Percentiles rank a stretch among this genome's conserved stretches.
Conservation (phyloP, 2,329 filamentous ascomycete genomes). For the Fusarium sp. region DNA sequence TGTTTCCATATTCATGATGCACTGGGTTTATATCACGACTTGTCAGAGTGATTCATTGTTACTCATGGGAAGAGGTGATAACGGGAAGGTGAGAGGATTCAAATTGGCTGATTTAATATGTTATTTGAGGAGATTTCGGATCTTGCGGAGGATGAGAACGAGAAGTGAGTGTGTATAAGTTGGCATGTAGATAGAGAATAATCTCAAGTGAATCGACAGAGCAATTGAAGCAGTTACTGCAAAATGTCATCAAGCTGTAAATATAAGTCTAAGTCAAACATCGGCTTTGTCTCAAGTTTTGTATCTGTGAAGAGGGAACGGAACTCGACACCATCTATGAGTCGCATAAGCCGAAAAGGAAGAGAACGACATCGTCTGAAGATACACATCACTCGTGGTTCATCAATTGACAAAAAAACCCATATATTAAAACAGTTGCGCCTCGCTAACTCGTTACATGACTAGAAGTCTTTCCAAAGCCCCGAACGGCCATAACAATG, state of each 20-base stretch:
- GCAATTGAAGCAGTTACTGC: neutral
- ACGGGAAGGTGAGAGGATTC: neutral
- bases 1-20: neutral
- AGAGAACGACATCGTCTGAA: slow-evolving; percentile 31
- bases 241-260: neutral
- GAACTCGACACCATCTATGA: slow-evolving; percentile 43
- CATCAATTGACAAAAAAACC: slow-evolving; percentile 16
- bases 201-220: neutral
- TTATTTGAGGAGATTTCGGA: neutral
- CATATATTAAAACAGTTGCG: neutral
- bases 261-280: neutral
- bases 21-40: slow-evolving; percentile 16
- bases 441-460: slow-evolving; percentile 22
- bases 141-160: neutral
- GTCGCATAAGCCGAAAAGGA: slow-evolving; percentile 17
- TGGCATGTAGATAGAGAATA: neutral
- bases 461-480: slow-evolving; percentile 27
- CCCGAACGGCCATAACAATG: slow-evolving; percentile 10
- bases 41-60: slow-evolving; percentile 45
- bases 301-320: slow-evolving; percentile 41
- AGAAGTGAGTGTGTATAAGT: neutral
- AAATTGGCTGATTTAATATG: neutral
- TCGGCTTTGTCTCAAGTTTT: no score
- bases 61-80: slow-evolving; percentile 9
- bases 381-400: neutral